A percentile compares a stretch with the other conserved stretches of the same genome.
These are phyloP conservation scores for Chlamydomonas sp. DNA, from an alignment of 139 green algal genomes.

Conservation along the genomic window DNA sequence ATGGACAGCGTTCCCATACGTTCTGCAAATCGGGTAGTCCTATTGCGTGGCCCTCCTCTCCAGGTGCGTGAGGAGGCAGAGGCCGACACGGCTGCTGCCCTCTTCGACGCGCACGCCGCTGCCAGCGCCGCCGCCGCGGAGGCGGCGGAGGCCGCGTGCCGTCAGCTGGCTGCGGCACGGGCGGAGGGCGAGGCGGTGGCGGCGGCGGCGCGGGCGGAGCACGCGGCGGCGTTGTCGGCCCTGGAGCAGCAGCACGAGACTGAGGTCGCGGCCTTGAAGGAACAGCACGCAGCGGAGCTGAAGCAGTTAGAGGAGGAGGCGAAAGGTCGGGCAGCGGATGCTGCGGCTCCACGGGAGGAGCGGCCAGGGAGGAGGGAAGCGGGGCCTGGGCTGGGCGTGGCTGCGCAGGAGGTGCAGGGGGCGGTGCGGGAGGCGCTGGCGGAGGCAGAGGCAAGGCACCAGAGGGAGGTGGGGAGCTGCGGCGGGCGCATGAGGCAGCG, in stretches of 20 bases:
- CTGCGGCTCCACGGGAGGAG: background rate
- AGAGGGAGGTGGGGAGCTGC: background rate
- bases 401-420: background rate
- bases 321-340: background rate
- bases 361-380: no score
- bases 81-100: conserved; percentile 11
- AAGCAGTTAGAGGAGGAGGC: background rate
- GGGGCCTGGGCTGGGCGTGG: background rate
- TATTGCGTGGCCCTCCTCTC: background rate
- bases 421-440: background rate
- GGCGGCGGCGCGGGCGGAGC: background rate
- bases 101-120: conserved; percentile 14
- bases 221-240: background rate
- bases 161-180: background rate
- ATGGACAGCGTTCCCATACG: background rate
- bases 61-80: conserved; percentile 7
- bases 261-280: conserved; percentile 31
- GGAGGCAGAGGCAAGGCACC: conserved; percentile 1
- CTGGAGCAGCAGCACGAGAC: background rate
- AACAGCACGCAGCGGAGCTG: conserved; percentile 7
- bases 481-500: background rate
- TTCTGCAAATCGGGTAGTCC: background rate
- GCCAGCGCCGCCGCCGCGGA: background rate
- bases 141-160: background rate
- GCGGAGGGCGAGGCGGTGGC: background rate